These are phyloP conservation scores for Volvox reticuliferus DNA, from an alignment of 139 green algal species.

Conservation along the genomic window DNA sequence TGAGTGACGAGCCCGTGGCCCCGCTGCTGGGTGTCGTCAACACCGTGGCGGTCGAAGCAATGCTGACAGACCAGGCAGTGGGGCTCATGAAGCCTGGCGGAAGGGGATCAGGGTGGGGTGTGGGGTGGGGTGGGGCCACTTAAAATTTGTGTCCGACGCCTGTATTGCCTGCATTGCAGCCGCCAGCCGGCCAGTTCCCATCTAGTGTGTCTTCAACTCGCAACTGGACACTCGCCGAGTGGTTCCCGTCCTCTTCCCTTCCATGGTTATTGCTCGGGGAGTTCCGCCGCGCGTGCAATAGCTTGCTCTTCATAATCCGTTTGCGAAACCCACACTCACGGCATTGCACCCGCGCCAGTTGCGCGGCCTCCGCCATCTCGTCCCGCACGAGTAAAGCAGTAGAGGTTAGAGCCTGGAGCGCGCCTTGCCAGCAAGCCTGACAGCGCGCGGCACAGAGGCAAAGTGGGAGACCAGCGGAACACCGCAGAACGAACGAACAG, in stretches of 20 bases:
- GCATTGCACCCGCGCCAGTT: conserved; percentile 32
- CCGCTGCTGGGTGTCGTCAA: background rate
- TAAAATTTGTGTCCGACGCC: no score
- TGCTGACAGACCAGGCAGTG: conserved; percentile 29
- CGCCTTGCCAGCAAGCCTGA: conserved; percentile 23
- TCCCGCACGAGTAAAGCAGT: background rate
- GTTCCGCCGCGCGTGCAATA: no score
- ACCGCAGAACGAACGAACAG: no score
- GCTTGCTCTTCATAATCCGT: no score
- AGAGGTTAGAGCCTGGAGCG: background rate
- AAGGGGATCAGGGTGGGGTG: background rate
- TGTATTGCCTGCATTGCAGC: no score
- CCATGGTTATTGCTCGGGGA: background rate
- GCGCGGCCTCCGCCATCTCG: conserved; percentile 41
- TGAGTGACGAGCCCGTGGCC: background rate
- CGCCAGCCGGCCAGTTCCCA: no score
- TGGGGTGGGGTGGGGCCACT: background rate
- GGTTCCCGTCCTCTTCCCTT: background rate
- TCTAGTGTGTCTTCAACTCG: no score
- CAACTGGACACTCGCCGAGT: no score
- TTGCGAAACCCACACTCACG: background rate
- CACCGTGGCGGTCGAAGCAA: conserved; percentile 13
- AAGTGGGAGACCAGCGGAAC: no score
- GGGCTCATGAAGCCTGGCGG: conserved; percentile 28
- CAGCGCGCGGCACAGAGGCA: background rate